Base-by-base conservation (phyloP, 2,329 filamentous ascomycete genomes). In the Fusarium acutatum region DNA sequence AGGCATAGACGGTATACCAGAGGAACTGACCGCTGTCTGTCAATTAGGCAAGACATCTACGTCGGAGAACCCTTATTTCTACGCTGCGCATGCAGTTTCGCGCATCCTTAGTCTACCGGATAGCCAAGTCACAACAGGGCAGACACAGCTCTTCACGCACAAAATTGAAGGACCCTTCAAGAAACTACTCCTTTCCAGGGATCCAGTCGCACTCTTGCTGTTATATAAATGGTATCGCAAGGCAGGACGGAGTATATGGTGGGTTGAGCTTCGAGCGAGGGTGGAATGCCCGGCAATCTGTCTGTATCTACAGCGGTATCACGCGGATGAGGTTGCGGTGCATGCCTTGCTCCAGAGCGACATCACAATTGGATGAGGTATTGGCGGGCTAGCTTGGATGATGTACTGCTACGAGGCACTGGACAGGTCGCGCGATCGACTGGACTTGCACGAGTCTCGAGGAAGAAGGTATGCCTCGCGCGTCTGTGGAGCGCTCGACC, bases 211-310 rank as follows among this genome's bases (percentile, higher is more conserved):
- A 3, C 79, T 86, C 0, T 46, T 85, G 56, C 41, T 86, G 40
- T 69, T 86, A 0, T 84, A 84, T 69, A 63, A 85, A 8, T 86
- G 84, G 84, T 86, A 85, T 50, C 74, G 77, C 26, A 85, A 84
- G 73, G 78, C 80, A 61, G 56, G 83, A 40, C 79, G 79, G 22
- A 78, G 78, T 74, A 80, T 85, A 68, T 86, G 84, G 84, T 86
- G 83, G 83, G 81, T 86, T 66, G 80, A 80, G 26, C 77, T 85
- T 2, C 78, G 84, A 38, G 82, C 83, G 3, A 79, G 79, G 58
- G 79, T 86, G 40, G 84, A 86, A 72, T 81, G 81, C 47, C 82
- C 81, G 40, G 78, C 84, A n/a, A 86, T 86, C 46, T 78, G 78
- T 63, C 67, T 65, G 18, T 86, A 86, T 47, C 66, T 86, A 8